A percentile compares a stretch with the other conserved stretches of the same genome.
Evolutionary conservation across 129 eudicot genomes (phyloP).

Genomic region (Centrapalus pauciflorus): DNA sequence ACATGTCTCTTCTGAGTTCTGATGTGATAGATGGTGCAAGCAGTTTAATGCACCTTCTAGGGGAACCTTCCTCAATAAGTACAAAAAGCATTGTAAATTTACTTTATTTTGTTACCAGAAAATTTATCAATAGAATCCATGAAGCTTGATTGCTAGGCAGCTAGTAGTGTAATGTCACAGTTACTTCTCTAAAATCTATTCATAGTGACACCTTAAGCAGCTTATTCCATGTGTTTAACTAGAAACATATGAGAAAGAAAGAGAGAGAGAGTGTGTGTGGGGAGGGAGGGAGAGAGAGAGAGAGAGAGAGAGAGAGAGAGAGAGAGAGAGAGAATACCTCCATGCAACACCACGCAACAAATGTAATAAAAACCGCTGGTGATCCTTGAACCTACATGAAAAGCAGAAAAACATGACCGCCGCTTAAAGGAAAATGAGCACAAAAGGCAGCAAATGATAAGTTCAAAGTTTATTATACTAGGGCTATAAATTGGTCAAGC

Average conservation of each 20-base stretch:
- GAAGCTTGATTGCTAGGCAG: conserved; percentile 3
- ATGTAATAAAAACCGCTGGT: conserved; percentile 61
- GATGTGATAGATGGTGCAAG: background rate
- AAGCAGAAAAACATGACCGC: conserved; percentile 7
- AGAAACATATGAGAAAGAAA: too few relatives aligned
- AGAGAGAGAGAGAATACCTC: conserved; percentile 45
- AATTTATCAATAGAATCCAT: background rate
- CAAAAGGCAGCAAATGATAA: background rate
- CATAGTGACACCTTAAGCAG: too few relatives aligned
- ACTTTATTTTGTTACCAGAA: background rate
- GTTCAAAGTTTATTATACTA: background rate
- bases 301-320: too few relatives aligned
- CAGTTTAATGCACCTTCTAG: background rate
- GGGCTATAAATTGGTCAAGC: too few relatives aligned
- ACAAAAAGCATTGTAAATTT: background rate
- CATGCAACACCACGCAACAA: conserved; percentile 72
- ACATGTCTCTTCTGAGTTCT: background rate
- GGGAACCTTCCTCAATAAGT: background rate
- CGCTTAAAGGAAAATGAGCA: conserved; percentile 1
- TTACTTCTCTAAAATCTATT: background rate
- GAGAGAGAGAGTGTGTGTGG: too few relatives aligned
- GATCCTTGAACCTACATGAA: conserved; percentile 64
- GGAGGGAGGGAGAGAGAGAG: too few relatives aligned
- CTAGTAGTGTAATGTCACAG: background rate
- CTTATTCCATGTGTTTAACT: background rate